Evolutionary conservation across 139 green algal species (phyloP), one percentile per base, ranked within the genome.

Genomic region (Chlamydomonas applanata): DNA sequence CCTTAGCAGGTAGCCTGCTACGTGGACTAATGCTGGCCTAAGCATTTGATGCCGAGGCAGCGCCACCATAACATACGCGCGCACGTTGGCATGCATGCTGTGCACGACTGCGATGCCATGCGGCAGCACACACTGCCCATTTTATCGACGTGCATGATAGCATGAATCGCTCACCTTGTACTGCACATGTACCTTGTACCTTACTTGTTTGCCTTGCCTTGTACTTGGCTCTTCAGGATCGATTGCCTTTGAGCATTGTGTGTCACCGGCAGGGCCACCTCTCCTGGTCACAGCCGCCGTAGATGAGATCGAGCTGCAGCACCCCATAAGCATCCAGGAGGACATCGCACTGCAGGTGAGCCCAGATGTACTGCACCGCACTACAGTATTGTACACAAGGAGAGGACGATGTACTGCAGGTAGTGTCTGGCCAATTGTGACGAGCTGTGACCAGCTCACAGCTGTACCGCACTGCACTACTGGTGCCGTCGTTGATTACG

Each of bases 201-300:
- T 25, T n/a, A 11, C 54, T 20, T 30, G 5, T n/a, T 5, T 11
- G 20, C 54, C 16, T 5, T 62, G 17, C 11, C 40, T 49, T 7
- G 40, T 49, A 7, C 40, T 19, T 49, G 40, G 40, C 40, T 7
- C 40, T 49, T 7, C 40, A 49, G 40, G 40, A 49, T 49, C 40
- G 7, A 49, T 93, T n/a, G 90, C 88, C 16, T 92, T 79, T 19
- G 32, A 82, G 25, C 86, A 90, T 71, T 85, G 79, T 13, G 14
- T 65, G 56, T 25, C 56, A 65, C 7, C 56, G 24, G 30, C 33
- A 77, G 27, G 54, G 24, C 72, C 85, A 11, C 91, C 91, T 1
- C 76, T 93, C 69, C 80, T 93, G 60, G 91, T 95, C 20, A 95
- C 91, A 2, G 91, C 90, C 0, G 69, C 81, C 11, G 90, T 94